Conservation (phyloP, 1,139 yeast species). For the Scheffersomyces stambukii region DNA sequence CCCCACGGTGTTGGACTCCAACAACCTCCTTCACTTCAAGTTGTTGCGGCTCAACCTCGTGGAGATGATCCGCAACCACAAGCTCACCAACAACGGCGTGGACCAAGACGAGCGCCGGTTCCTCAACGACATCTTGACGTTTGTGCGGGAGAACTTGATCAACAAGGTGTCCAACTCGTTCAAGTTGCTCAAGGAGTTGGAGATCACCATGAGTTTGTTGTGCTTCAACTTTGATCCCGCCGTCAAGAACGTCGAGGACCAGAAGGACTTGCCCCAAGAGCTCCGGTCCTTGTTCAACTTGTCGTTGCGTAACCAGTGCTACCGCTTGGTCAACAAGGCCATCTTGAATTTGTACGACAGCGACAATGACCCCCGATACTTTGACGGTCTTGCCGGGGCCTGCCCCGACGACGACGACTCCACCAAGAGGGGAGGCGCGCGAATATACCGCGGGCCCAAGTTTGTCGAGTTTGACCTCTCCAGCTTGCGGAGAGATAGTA, state of each 20-base stretch:
- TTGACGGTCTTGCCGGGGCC: neutral
- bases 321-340: conserved; percentile 54
- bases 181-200: conserved; percentile 56
- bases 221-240: conserved; percentile 49
- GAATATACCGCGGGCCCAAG: conserved; percentile 15
- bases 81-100: conserved; percentile 19
- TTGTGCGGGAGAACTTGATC: conserved; percentile 59
- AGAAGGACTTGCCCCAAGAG: conserved; percentile 49
- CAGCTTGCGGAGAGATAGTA: conserved; percentile 7
- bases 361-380: conserved; percentile 2
- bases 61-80: conserved; percentile 59
- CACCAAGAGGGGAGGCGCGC: conserved; percentile 3
- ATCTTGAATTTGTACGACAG: conserved; percentile 27
- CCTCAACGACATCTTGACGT: conserved; percentile 51
- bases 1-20: conserved; percentile 53
- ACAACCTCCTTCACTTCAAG: conserved; percentile 59
- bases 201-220: conserved; percentile 65
- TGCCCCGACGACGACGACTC: too few relatives aligned
- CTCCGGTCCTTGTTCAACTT: conserved; percentile 49
- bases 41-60: conserved; percentile 55
- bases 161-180: conserved; percentile 51
- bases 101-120: conserved; percentile 40
- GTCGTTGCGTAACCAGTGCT: conserved; percentile 53
- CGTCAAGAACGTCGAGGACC: conserved; percentile 27
- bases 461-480: conserved; percentile 15